A percentile compares a stretch with the other conserved stretches of the same genome.
phyloP scores from a whole-genome alignment of 2,329 filamentous ascomycete genomes.

The Penicillium vulpinum region DNA sequence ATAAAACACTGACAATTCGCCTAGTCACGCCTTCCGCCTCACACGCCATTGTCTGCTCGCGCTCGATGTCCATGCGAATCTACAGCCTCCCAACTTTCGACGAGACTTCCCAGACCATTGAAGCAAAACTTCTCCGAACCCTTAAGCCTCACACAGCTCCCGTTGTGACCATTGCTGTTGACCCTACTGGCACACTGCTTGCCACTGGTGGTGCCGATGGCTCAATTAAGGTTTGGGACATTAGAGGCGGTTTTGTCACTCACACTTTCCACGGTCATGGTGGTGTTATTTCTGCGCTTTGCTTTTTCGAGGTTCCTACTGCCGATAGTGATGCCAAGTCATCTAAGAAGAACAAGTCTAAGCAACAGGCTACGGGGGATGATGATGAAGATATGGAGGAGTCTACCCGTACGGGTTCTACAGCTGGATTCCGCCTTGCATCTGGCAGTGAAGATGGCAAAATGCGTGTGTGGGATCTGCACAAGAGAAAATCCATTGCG shows the following conservation, averaged over 20 bases:
- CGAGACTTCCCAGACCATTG: constrained; percentile 58
- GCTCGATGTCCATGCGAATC: constrained; percentile 94
- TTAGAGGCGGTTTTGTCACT: constrained; percentile 83
- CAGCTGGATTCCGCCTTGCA: constrained; percentile 72
- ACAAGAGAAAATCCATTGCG: constrained; percentile 75
- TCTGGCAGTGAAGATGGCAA: constrained; percentile 94
- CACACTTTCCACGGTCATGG: constrained; percentile 94
- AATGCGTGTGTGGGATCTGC: constrained; percentile 85
- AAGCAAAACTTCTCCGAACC: constrained; percentile 70
- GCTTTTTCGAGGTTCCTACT: constrained; percentile 77
- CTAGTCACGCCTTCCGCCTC: constrained; percentile 83
- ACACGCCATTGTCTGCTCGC: constrained; percentile 86
- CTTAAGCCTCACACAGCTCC: constrained; percentile 89
- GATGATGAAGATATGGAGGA: constrained; percentile 47
- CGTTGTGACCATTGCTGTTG: constrained; percentile 80
- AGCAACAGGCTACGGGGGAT: constrained; percentile 27
- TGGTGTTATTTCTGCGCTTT: constrained; percentile 83
- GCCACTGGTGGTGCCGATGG: constrained; percentile 94
- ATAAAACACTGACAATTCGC: constrained; percentile 13
- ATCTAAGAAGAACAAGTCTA: constrained; percentile 49
- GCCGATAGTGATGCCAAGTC: constrained; percentile 39
- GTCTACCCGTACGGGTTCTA: constrained; percentile 48
- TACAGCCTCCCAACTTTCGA: constrained; percentile 68
- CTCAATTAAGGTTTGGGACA: constrained; percentile 95
- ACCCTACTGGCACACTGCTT: constrained; percentile 82